Conservation (phyloP, 2,329 filamentous ascomycete genomes). For the Hypoxylon sp. region DNA sequence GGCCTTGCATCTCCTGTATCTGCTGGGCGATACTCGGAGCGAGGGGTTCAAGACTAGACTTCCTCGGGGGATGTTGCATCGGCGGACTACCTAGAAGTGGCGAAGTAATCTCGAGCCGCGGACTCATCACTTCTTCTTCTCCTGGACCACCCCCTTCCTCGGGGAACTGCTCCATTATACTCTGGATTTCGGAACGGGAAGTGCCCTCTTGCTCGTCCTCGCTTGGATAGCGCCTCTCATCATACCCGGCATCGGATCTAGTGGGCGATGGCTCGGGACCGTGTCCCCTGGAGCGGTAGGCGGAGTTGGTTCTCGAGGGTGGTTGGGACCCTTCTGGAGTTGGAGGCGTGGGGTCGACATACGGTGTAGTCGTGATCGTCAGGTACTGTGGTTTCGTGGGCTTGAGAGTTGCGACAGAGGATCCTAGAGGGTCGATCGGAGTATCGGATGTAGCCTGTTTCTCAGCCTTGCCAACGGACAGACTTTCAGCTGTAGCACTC, state of each 20-base stretch:
- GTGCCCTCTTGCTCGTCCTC: slow-evolving; percentile 76
- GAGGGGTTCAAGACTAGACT: slow-evolving; percentile 85
- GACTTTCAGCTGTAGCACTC: slow-evolving; percentile 2
- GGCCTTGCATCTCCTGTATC: slow-evolving; percentile 61
- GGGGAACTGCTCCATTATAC: slow-evolving; percentile 96
- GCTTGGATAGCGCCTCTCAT: slow-evolving; percentile 68
- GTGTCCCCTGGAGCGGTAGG: slow-evolving; percentile 62
- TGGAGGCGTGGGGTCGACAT: slow-evolving; percentile 70
- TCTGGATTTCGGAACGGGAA: slow-evolving; percentile 90
- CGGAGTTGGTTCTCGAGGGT: slow-evolving; percentile 70
- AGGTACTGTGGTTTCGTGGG: slow-evolving; percentile 62
- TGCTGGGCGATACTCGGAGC: slow-evolving; percentile 64
- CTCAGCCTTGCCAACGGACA: slow-evolving; percentile 8
- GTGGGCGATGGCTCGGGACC: slow-evolving; percentile 64
- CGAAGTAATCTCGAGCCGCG: slow-evolving; percentile 83
- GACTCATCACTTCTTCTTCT: slow-evolving; percentile 91
- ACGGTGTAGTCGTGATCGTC: slow-evolving; percentile 61
- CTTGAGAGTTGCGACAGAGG: slow-evolving; percentile 64
- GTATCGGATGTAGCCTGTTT: slow-evolving; percentile 14
- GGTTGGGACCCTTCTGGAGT: slow-evolving; percentile 68
- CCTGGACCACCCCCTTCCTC: slow-evolving; percentile 77
- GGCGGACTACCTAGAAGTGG: slow-evolving; percentile 76
- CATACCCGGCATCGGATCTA: slow-evolving; percentile 66
- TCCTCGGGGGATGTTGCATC: slow-evolving; percentile 80
- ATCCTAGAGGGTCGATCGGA: slow-evolving; percentile 53